Percentiles rank a stretch among this genome's conserved stretches.
phyloP scores from a whole-genome alignment of 208 protist genomes.

The Leishmania martiniquensis region DNA sequence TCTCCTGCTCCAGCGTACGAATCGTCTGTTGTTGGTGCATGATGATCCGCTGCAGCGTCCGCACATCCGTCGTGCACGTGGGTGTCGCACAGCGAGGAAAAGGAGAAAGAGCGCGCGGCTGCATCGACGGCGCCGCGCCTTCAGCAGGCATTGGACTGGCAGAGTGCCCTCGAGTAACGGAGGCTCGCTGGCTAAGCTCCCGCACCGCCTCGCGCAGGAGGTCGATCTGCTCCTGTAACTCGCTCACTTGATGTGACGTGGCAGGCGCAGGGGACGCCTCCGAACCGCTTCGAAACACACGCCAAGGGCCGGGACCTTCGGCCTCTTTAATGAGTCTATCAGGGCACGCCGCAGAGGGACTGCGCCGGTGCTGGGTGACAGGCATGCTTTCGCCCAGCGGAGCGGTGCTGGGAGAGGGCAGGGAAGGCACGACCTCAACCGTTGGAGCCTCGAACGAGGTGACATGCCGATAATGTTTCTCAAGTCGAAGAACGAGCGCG shows the following conservation, averaged over 20 bases:
- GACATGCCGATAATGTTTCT: constrained; percentile 14
- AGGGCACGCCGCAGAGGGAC: constrained; percentile 18
- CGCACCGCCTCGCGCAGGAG: constrained; percentile 44
- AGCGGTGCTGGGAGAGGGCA: not conserved
- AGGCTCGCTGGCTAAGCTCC: constrained; percentile 42
- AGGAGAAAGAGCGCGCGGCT: constrained; percentile 17
- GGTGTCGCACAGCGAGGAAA: constrained; percentile 32
- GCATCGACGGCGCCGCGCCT: not conserved
- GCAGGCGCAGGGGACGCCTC: constrained; percentile 5
- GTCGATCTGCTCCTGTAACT: constrained; percentile 34
- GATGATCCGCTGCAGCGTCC: constrained; percentile 47
- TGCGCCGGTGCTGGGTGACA: constrained; percentile 6
- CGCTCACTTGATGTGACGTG: constrained; percentile 17
- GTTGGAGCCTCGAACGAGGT: not conserved
- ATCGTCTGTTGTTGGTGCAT: constrained; percentile 53
- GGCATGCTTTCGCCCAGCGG: not conserved
- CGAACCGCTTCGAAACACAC: not conserved
- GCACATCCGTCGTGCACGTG: constrained; percentile 34
- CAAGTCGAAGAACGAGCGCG: constrained; percentile 16
- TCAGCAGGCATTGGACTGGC: constrained; percentile 15
- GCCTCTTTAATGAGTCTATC: not conserved
- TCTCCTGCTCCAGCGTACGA: constrained; percentile 39
- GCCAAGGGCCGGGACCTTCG: not conserved
- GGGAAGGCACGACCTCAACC: not conserved
- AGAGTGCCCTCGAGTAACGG: constrained; percentile 10